phyloP scores from a whole-genome alignment of 768 basidiomycete species.

The Omphalotus guepiniiformis region DNA sequence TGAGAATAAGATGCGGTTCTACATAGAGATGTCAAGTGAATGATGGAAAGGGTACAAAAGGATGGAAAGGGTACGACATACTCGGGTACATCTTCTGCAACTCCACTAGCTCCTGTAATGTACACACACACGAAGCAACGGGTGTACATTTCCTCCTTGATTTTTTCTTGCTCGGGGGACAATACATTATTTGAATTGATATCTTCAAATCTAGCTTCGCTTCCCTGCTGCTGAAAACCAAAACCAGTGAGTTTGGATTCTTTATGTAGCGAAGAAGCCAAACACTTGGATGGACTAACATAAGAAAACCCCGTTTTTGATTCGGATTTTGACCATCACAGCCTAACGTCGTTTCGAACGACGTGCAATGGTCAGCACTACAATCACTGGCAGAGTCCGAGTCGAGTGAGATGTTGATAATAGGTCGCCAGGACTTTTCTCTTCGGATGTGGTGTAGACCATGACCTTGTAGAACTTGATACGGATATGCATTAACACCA shows the following conservation, averaged over 20 bases:
- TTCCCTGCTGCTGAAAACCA: constrained; percentile 30
- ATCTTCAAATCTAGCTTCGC: constrained; percentile 35
- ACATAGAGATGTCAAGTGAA: too few relatives aligned
- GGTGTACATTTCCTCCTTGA: constrained; percentile 53
- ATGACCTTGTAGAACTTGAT: too few relatives aligned
- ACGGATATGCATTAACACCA: too few relatives aligned
- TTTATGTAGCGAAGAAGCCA: not conserved
- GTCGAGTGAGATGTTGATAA: too few relatives aligned
- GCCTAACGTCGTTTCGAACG: constrained; percentile 53
- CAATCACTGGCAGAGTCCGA: too few relatives aligned
- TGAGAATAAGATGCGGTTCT: too few relatives aligned
- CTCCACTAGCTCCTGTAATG: too few relatives aligned
- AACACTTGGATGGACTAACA: constrained; percentile 46
- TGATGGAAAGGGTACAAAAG: too few relatives aligned
- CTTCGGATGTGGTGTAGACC: too few relatives aligned
- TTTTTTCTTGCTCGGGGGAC: constrained; percentile 57
- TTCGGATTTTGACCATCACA: constrained; percentile 71
- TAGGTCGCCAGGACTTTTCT: too few relatives aligned
- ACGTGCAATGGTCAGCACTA: not conserved
- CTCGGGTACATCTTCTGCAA: too few relatives aligned
- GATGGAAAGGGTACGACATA: too few relatives aligned
- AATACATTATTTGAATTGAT: constrained; percentile 55
- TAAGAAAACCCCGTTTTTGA: constrained; percentile 43
- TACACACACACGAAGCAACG: constrained; percentile 47
- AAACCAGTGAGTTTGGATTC: not conserved